Evolutionary conservation across 495 filamentous ascomycete genomes (phyloP), one percentile per base, ranked within the genome.

Genomic region (Tuber borchii): DNA sequence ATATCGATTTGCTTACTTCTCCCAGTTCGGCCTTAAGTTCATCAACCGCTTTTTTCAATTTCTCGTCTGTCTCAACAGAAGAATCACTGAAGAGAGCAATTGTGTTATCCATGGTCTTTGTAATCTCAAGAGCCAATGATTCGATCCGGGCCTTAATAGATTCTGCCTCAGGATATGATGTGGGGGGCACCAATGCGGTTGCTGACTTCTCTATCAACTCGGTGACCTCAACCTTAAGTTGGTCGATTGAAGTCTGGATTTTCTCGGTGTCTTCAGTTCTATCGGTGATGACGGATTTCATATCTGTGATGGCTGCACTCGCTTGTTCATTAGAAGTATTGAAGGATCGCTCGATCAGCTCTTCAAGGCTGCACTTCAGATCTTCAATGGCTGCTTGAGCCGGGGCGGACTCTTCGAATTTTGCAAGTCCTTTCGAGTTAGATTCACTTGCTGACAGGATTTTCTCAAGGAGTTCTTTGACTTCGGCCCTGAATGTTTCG

Each of bases 21-120:
- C 69, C 71, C 16, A 82, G 79, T 68, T 82, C 81, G 31, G 44
- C 70, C 16, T 73, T 80, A 42, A 82, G 75, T 19, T 74, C 71
- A 6, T 82, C 80, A 42, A 78, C 75, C 5, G 72, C 77, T 37
- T 44, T 72, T 43, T 79, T 82, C 44, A 82, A 61, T 44, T 77
- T 72, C 19, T 82, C 74, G 40, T 76, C 78, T 22, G 77, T 71
- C 46, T 77, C 77, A 68, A 71, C 31, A 37, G 74, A 82, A 42
- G 77, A 73, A 70, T 77, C 80, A 20, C 70, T 82, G 17, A 89
- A 85, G 34, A 86, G 85, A 12, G 84, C 82, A 45, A 85, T 86
- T 75, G 89, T 88, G 16, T 85, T 84, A 73, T 88, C 87, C 70
- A 93, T 91, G 69, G 93, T 91, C 72, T 95, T 92, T 31, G 95